These are phyloP conservation scores for Trichoderma endophyticum DNA, from an alignment of 2,329 filamentous ascomycete species.

Conservation along the genomic window DNA sequence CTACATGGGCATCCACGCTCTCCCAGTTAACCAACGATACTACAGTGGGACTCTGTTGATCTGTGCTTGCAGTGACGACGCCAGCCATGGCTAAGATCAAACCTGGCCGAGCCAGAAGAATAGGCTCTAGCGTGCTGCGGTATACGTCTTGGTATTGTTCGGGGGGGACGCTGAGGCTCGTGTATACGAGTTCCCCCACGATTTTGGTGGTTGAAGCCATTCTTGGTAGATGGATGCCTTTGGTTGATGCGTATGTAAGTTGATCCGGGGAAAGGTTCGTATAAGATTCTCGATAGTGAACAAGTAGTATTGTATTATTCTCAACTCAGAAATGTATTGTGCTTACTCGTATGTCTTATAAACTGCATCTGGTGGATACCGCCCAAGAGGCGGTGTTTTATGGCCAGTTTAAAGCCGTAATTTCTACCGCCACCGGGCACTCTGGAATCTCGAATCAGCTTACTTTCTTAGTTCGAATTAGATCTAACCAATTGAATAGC, in stretches of 20 bases:
- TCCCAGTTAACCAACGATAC: conserved; percentile 1
- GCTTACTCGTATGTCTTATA: not conserved
- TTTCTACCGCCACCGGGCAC: not conserved
- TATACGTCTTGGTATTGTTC: not conserved
- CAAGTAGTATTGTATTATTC: rapidly evolving
- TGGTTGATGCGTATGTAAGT: not conserved
- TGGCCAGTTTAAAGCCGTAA: not conserved
- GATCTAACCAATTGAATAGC: not conserved
- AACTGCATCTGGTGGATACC: not conserved
- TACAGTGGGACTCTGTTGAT: not conserved
- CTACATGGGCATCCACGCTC: not conserved
- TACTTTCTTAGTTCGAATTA: not conserved
- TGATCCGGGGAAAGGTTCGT: no score
- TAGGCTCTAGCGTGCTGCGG: not conserved
- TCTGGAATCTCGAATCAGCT: not conserved
- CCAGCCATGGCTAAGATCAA: not conserved
- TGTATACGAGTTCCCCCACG: conserved; percentile 3
- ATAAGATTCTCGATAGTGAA: no score
- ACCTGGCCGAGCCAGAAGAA: not conserved
- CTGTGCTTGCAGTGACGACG: not conserved
- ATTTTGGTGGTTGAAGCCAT: not conserved
- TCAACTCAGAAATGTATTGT: not conserved
- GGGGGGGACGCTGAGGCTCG: not conserved
- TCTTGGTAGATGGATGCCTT: not conserved
- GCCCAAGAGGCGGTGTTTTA: not conserved